Base-by-base conservation (phyloP, 2,329 filamentous ascomycete species). In the Epichloe hybrida region DNA sequence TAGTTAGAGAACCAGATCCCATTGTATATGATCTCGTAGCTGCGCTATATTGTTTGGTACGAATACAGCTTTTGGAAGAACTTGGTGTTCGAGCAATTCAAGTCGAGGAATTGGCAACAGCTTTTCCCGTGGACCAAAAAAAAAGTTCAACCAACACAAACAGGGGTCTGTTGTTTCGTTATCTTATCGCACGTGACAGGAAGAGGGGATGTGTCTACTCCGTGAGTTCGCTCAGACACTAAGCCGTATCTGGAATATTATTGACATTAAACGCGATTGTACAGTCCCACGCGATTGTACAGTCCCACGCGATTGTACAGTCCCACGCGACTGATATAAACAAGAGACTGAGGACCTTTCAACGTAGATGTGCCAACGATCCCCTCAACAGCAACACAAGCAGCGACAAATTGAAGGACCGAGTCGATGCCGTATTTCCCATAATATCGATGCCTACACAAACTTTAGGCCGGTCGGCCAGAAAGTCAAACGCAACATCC, bases 381-480 rank as follows among this genome's bases (percentile, higher is more conserved):
- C 12, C 37, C 34, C 40, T 31, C 42, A 41, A 8, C 12, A n/a
- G 12, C 23, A 21, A 42, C n/a, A 9, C 23, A 37, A n/a, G 11
- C 21, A 41, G 44, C 41, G 13, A 34, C 41, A 35, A 46, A 42
- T 13, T 45, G 13, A 31, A 40, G 27, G 20, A 13, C 12, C 15
- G 12, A 12, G 9, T 43, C 21, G 9, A 11, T 15, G 6, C 41
- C 13, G 38, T 42, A 41, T 38, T 38, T 27, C 31, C 43, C 15
- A 50, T 15, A 40, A 11, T 5, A 21, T 56, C 54, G 47, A 80
- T 80, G 77, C 76, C 77, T 39, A 62, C 72, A 55, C 67, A 73
- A 65, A 67, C 69, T 44, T 70, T 73, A 37, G 65, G 69, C 41
- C 69, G 73, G 57, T 71, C 75, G 37, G 62, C 69, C 52, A 71